Evolutionary conservation across 2,329 filamentous ascomycete genomes (phyloP).

Genomic region (Lojkania enalia): DNA sequence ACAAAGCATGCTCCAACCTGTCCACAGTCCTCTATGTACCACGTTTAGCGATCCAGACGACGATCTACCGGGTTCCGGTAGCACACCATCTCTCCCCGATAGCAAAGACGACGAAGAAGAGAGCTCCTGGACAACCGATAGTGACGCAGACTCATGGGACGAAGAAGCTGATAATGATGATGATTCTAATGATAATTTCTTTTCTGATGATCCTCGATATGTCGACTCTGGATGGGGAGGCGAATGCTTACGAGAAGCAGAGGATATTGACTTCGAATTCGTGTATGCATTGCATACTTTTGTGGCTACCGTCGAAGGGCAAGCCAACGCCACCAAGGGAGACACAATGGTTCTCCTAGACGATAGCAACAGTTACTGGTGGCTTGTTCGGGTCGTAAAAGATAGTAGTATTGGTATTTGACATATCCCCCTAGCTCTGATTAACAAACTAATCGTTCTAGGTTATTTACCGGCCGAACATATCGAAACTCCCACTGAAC

Average conservation of each 20-base stretch:
- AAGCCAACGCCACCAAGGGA: constrained; percentile 97
- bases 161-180: constrained; percentile 51
- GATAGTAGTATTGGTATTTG: constrained; percentile 85
- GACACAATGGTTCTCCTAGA: constrained; percentile 98
- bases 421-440: neutral
- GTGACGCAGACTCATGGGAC: constrained; percentile 43
- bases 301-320: constrained; percentile 94
- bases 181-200: constrained; percentile 64
- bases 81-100: no score
- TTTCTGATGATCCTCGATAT: constrained; percentile 63
- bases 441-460: constrained; percentile 45
- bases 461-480: constrained; percentile 96
- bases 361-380: constrained; percentile 99
- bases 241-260: constrained; percentile 88
- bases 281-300: constrained; percentile 98
- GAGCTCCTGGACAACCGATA: constrained; percentile 42
- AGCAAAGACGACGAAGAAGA: constrained; percentile 15
- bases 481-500: constrained; percentile 96
- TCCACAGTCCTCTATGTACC: constrained; percentile 43
- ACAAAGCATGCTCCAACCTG: constrained; percentile 46
- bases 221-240: constrained; percentile 73
- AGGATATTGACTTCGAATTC: constrained; percentile 99
- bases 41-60: constrained; percentile 14
- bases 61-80: no score
- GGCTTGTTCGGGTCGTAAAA: constrained; percentile 95